phyloP scores from a whole-genome alignment of 306 rosid species.

The Hippophae gyantsensis region DNA sequence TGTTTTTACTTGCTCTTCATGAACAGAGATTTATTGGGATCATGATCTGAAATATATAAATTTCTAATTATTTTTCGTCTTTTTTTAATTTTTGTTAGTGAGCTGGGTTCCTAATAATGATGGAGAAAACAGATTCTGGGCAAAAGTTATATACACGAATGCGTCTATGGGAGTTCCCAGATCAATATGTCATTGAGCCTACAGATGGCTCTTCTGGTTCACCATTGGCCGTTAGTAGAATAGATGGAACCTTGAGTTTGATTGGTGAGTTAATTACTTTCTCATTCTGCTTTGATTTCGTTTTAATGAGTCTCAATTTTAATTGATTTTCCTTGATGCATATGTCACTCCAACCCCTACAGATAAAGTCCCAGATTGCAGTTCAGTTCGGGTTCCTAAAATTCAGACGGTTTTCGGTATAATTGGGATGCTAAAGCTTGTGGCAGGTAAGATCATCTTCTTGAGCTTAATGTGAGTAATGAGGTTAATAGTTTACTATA shows the following conservation, averaged over 20 bases:
- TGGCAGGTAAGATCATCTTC: conserved; percentile 55
- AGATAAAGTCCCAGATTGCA: conserved; percentile 77
- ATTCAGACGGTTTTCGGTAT: conserved; percentile 68
- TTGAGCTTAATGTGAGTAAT: no score
- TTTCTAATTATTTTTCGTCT: no score
- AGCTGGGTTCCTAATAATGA: conserved; percentile 38
- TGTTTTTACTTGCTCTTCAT: no score
- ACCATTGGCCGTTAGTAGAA: conserved; percentile 57
- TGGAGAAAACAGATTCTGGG: conserved; percentile 78
- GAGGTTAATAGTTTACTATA: no score
- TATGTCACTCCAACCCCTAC: background rate
- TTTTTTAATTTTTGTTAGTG: conserved; percentile 14
- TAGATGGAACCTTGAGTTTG: conserved; percentile 75
- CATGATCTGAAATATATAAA: no score
- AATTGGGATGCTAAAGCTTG: conserved; percentile 74
- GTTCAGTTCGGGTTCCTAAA: conserved; percentile 65
- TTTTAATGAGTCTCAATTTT: background rate
- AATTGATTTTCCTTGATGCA: background rate
- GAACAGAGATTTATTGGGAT: no score
- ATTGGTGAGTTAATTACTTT: conserved; percentile 38
- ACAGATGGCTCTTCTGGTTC: conserved; percentile 86
- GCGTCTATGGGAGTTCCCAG: conserved; percentile 94
- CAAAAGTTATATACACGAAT: conserved; percentile 76
- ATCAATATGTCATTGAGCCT: conserved; percentile 79
- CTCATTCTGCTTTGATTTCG: background rate